Evolutionary conservation across 805 yeast genomes (phyloP).

Genomic region (Yarrowia sp.): DNA sequence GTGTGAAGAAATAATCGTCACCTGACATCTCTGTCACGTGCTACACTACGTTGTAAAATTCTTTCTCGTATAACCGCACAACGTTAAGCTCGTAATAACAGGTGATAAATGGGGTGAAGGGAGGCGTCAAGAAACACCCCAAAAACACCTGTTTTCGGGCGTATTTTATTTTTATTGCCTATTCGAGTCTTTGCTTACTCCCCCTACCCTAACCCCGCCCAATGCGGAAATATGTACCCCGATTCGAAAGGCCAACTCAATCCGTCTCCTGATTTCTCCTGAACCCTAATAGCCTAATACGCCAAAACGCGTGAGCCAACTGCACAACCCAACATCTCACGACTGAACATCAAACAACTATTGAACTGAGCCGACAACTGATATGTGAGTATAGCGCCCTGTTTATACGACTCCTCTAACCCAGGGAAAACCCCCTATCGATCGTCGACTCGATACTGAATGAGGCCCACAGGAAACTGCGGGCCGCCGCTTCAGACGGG

Average conservation of each 20-base stretch:
- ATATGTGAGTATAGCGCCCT: neutral
- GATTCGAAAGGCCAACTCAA: neutral
- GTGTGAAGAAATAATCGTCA: no score
- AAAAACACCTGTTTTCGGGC: no score
- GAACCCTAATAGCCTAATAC: neutral
- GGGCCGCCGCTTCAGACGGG: slow-evolving; percentile 1
- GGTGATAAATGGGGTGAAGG: no score
- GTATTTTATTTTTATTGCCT: neutral
- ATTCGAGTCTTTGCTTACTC: no score
- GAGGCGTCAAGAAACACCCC: no score
- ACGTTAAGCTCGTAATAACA: no score
- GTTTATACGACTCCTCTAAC: neutral
- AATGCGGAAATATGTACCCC: neutral
- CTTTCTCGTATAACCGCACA: no score
- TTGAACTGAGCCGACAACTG: neutral
- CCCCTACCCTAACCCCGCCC: no score
- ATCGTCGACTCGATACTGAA: neutral
- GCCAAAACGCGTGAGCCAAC: slow-evolving; percentile 24
- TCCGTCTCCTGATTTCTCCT: slow-evolving; percentile 19
- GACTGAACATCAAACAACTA: neutral
- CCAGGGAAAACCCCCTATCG: slow-evolving; percentile 4
- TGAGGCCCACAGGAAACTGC: slow-evolving; percentile 10
- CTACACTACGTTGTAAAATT: no score
- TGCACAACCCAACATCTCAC: neutral
- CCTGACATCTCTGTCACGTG: no score